Conservation (phyloP, 1,284 basidiomycete genomes). For the Boletus semigastroideus region DNA sequence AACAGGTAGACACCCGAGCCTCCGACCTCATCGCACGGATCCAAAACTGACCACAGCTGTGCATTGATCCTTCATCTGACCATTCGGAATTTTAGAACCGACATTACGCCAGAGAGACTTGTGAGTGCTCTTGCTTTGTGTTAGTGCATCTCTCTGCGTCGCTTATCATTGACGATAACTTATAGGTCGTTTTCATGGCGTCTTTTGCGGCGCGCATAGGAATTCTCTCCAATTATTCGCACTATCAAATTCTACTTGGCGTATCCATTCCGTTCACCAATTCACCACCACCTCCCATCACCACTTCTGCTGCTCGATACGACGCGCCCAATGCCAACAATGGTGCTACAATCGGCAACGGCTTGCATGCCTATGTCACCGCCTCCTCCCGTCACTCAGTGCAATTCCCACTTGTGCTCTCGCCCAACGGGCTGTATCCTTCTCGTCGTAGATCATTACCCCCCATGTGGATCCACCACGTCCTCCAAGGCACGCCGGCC, state of each 20-base stretch:
- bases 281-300: too few species aligned
- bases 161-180: background rate
- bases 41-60: constrained; percentile 9
- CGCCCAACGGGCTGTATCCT: constrained; percentile 81
- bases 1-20: constrained; percentile 12
- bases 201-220: constrained; percentile 14
- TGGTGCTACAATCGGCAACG: too few species aligned
- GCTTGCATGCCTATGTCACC: too few species aligned
- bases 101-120: background rate
- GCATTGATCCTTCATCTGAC: constrained; percentile 24
- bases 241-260: too few species aligned
- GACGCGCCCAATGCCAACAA: too few species aligned
- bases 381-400: too few species aligned
- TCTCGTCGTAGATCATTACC: constrained; percentile 84
- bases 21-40: background rate
- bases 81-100: background rate
- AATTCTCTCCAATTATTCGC: constrained; percentile 14
- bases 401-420: constrained; percentile 85
- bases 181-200: constrained; percentile 1
- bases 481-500: constrained; percentile 80
- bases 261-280: too few species aligned
- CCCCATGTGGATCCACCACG: constrained; percentile 79
- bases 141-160: background rate
- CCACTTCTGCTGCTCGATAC: too few species aligned
- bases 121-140: background rate